Evolutionary conservation across 345 rosid species (phyloP), one percentile per base, ranked within the genome.

Genomic region (Citrus inodora): DNA sequence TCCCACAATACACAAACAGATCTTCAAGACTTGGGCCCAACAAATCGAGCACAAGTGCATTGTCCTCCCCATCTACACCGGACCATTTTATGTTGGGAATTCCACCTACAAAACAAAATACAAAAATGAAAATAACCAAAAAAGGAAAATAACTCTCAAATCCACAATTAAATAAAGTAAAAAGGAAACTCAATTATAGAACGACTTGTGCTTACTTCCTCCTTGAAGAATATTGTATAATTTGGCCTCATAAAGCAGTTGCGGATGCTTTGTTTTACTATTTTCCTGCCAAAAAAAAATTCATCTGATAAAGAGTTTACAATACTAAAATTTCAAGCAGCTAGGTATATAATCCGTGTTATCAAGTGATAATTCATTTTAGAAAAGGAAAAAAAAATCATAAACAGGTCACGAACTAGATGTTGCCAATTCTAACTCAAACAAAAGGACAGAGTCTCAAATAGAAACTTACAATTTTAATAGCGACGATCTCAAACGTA

Each of bases 11-110:
- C 59, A 91, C 94, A 67, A 95, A 93, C 13, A 95, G 66, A 86
- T 95, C 99, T 76, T 95, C 98, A 11, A 95, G 92, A 81, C 99
- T 95, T 9, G 99, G 99, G 22, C 99, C 99, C 0, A 95, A 86
- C 84, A 95, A 89, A 86, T 95, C 99, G 46, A 95, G 81, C 59
- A 93, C 98, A 62, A 93, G 84, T 2, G 89, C 86, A 63, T 94
- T 91, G 55, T 95, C 97, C 71, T 89, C 94, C 66, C 89, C 93
- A 70, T 94, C 98, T 9, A 87, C 87, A 33, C 97, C 99, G 8
- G 92, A 89, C 99, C 98, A 96, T 83, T 86, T 94, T 72, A 88
- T 89, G 59, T 88, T 80, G 8, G 97, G 91, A 73, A 96, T 90
- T 42, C 98, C 99, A 79, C 97, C 99, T 94, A 71, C 6, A 67